Conservation (phyloP, 768 basidiomycete genomes). For the Tephrocybe rancida region DNA sequence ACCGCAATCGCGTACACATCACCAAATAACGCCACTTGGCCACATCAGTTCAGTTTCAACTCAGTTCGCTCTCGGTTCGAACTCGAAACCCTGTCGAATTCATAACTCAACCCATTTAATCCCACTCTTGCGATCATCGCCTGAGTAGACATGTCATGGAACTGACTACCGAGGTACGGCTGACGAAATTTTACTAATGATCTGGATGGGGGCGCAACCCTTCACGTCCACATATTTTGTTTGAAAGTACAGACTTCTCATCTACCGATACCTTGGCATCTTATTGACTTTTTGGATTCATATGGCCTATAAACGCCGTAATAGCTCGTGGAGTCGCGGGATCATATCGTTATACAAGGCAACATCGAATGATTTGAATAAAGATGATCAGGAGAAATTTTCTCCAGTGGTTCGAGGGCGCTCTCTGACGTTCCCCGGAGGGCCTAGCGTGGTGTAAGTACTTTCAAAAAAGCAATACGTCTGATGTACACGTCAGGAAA, state of each 20-base stretch:
- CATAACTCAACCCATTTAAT: background rate
- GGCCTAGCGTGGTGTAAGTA: constrained; percentile 1
- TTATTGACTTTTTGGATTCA: background rate
- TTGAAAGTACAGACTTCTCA: background rate
- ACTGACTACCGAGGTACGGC: background rate
- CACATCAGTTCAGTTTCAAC: background rate
- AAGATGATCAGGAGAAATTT: background rate
- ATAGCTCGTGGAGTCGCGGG: background rate
- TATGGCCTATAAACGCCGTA: background rate
- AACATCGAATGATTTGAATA: background rate
- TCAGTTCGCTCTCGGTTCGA: background rate
- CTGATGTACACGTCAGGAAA: constrained; percentile 14
- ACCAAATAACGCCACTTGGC: constrained; percentile 17
- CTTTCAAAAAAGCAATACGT: background rate
- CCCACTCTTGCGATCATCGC: too few relatives aligned
- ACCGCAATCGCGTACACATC: constrained; percentile 16
- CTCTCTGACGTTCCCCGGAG: constrained; percentile 1
- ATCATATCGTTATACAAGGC: background rate
- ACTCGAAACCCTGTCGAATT: background rate
- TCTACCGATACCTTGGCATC: background rate
- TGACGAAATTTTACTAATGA: background rate
- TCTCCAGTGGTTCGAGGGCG: constrained; percentile 8
- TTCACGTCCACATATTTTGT: background rate
- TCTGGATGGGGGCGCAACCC: background rate
- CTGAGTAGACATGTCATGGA: too few relatives aligned